These are phyloP conservation scores for Cornus suecica DNA, from an alignment of 148 eudicot species.

Conservation along the genomic window DNA sequence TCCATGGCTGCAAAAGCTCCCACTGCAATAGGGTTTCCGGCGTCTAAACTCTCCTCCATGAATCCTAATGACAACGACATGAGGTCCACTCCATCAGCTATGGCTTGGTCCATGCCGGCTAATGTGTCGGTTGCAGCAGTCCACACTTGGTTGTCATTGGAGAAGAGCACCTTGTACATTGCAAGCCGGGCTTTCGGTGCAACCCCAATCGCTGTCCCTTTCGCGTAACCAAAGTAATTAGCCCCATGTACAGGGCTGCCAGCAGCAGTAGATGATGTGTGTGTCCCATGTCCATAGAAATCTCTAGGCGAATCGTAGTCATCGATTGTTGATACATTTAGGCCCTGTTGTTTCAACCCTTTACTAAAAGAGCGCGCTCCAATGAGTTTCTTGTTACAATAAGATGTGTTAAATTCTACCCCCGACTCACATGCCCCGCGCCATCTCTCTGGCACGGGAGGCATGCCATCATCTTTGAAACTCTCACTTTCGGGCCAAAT, in stretches of 20 bases:
- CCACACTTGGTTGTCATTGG: neutral
- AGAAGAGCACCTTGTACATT: slow-evolving; percentile 38
- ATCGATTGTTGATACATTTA: slow-evolving; percentile 5
- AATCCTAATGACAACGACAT: slow-evolving; percentile 35
- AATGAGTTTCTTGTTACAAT: no score
- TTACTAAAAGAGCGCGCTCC: no score
- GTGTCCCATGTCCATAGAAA: slow-evolving; percentile 44
- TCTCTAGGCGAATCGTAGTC: slow-evolving; percentile 39
- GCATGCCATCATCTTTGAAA: no score
- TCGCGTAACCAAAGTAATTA: slow-evolving; percentile 35
- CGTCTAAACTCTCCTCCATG: neutral
- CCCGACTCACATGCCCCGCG: neutral
- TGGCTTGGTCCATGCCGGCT: slow-evolving; percentile 49
- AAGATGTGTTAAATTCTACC: neutral
- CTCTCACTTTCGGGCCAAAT: no score
- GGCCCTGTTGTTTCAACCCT: no score
- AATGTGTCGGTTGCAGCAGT: slow-evolving; percentile 17
- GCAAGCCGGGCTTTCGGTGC: slow-evolving; percentile 50
- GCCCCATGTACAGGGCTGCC: slow-evolving; percentile 21
- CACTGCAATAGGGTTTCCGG: slow-evolving; percentile 33
- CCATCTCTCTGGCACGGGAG: no score
- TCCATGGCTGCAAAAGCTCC: slow-evolving; percentile 41
- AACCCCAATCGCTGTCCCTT: slow-evolving; percentile 34
- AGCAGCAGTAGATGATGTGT: slow-evolving; percentile 49
- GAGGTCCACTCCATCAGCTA: slow-evolving; percentile 43